Evolutionary conservation across 352 stramenopile genomes (phyloP), one percentile per base, ranked within the genome.

Genomic region (Globisporangium megalacanthum): DNA sequence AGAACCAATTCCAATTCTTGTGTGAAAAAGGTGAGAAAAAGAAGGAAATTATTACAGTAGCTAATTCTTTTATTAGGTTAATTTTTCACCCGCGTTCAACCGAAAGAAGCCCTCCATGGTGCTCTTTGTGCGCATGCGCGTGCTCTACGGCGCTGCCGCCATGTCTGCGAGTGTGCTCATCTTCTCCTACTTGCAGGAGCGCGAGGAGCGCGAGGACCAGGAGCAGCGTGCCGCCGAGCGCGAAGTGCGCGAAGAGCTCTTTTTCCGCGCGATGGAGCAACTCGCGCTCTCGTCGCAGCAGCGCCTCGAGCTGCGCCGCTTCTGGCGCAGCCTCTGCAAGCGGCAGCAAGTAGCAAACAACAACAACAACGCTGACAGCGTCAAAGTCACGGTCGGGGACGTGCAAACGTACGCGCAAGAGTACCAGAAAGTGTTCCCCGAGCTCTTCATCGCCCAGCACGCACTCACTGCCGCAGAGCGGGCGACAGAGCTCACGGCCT

Each of bases 101-200:
- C 11, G n/a, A 6, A 51, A 49, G 22, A 20, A 22, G 6, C 4
- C 44, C 9, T 25, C 14, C 3, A 44, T 29, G 19, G 70, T 76
- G 67, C 47, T 88, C 47, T 58, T 82, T 56, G 56, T 82, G 62
- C 77, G 70, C 45, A 66, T 75, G 61, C 78, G 72, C 14, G 45
- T 90, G 44, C 60, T 90, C 33, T 94, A 90, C 52, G 85, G 85
- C 20, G 83, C 76, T 2, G 83, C 80, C 53, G 85, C 85, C 62
- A 91, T 94, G 79, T 84, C 85, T 8, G 81, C 77, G 14, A 72
- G 80, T 54, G 69, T 92, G 25, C 65, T 88, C 33, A 76, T 89
- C 52, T 94, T 92, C 62, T 86, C 78, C 10, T 89, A 79, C 49
- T 64, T 94, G 8, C 79, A 93, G 54, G 81, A 94, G 58, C 84